A percentile compares a stretch with the other conserved stretches of the same genome.
Conservation (phyloP, 176 grass and related monocot genomes). For the Zoysia japonica region DNA sequence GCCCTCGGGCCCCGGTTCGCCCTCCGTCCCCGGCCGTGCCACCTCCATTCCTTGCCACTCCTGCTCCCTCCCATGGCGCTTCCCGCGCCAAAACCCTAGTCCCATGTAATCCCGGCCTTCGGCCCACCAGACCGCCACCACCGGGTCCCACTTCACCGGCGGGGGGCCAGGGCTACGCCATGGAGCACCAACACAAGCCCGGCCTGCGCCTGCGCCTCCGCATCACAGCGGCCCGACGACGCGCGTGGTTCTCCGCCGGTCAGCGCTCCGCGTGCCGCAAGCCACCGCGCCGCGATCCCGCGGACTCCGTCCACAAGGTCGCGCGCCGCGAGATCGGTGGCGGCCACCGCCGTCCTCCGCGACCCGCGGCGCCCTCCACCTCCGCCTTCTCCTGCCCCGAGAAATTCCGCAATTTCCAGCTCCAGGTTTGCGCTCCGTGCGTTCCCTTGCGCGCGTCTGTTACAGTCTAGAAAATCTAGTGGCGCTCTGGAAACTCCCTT, state of each 20-base stretch:
- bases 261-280: conserved; percentile 30
- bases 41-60: background rate
- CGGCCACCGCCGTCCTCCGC: conserved; percentile 43
- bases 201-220: conserved; percentile 51
- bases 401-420: conserved; percentile 65
- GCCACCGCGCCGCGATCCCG: conserved; percentile 40
- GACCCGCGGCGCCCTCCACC: conserved; percentile 38
- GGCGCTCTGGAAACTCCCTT: background rate
- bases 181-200: conserved; percentile 55
- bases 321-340: conserved; percentile 62
- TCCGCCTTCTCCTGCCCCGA: conserved; percentile 53
- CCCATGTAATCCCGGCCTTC: background rate
- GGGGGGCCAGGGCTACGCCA: conserved; percentile 14
- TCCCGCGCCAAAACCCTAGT: conserved; percentile 43
- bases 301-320: conserved; percentile 52
- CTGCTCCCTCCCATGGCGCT: conserved; percentile 30
- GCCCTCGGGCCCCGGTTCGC: no score
- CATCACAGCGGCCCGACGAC: conserved; percentile 49
- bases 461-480: background rate
- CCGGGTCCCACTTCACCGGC: background rate
- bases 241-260: conserved; percentile 45
- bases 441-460: background rate
- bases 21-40: background rate
- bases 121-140: background rate
- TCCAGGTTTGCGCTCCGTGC: conserved; percentile 39